These are phyloP conservation scores for Aspergillus incahuasiensis DNA, from an alignment of 495 filamentous ascomycete species.

Conservation along the genomic window DNA sequence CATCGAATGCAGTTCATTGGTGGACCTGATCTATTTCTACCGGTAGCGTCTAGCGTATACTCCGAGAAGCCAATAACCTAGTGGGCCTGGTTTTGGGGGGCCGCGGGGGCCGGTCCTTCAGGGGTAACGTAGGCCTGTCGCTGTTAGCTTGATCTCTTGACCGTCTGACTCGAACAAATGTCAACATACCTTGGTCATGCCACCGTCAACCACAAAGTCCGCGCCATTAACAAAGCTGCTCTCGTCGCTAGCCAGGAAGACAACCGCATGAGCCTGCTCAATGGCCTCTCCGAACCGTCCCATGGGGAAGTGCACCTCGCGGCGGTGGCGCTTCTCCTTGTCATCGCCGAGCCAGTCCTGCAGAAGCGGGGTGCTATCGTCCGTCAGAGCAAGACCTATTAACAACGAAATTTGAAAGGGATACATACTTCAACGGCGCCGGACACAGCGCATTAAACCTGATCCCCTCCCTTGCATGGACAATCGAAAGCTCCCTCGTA, in stretches of 20 bases:
- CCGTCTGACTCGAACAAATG: background rate
- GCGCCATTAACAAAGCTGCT: conserved; percentile 46
- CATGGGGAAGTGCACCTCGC: conserved; percentile 91
- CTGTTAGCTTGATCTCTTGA: background rate
- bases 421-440: conserved; percentile 73
- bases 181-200: conserved; percentile 6
- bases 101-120: conserved; percentile 1
- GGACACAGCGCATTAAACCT: conserved; percentile 92
- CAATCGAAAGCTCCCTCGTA: conserved; percentile 76
- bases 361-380: conserved; percentile 64
- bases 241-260: conserved; percentile 94
- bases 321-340: conserved; percentile 70
- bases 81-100: conserved; percentile 2
- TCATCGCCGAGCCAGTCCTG: conserved; percentile 96
- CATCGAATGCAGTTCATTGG: background rate
- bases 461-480: conserved; percentile 78
- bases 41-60: background rate
- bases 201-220: conserved; percentile 10
- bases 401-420: background rate
- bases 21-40: background rate
- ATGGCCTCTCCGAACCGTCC: conserved; percentile 96
- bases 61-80: background rate
- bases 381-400: background rate
- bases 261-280: conserved; percentile 88
- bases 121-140: conserved; percentile 8